phyloP scores from a whole-genome alignment of 2,329 filamentous ascomycete genomes.

The Fusarium verrucosum region DNA sequence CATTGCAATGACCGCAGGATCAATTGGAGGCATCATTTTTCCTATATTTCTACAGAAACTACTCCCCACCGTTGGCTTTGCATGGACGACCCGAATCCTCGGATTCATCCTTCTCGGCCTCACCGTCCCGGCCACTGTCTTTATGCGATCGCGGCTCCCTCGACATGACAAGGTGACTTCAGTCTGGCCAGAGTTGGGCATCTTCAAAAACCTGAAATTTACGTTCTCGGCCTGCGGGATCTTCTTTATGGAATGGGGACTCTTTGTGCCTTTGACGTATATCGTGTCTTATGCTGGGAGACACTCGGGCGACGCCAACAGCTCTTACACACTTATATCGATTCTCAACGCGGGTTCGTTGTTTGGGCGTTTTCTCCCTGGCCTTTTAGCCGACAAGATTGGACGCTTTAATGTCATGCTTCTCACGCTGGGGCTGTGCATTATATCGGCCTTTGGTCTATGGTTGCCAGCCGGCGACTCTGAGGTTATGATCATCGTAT shows the following conservation, averaged over 20 bases:
- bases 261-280: conserved; percentile 80
- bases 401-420: conserved; percentile 87
- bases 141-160: conserved; percentile 64
- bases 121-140: conserved; percentile 57
- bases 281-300: conserved; percentile 75
- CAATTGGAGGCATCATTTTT: conserved; percentile 74
- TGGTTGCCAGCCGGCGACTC: conserved; percentile 73
- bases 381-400: conserved; percentile 76
- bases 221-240: conserved; percentile 68
- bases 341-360: conserved; percentile 83
- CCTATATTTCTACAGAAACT: conserved; percentile 58
- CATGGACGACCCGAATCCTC: conserved; percentile 60
- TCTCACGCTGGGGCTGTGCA: conserved; percentile 66
- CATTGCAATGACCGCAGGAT: conserved; percentile 78
- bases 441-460: conserved; percentile 68
- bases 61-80: conserved; percentile 59
- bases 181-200: conserved; percentile 66
- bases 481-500: conserved; percentile 70
- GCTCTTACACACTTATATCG: conserved; percentile 76
- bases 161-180: conserved; percentile 50
- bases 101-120: conserved; percentile 61
- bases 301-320: conserved; percentile 28
- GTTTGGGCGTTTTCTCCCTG: conserved; percentile 79
- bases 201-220: conserved; percentile 69
- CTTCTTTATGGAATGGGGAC: conserved; percentile 76